phyloP scores from a whole-genome alignment of 495 filamentous ascomycete genomes.

The Aspergillus sclerotioniger region DNA sequence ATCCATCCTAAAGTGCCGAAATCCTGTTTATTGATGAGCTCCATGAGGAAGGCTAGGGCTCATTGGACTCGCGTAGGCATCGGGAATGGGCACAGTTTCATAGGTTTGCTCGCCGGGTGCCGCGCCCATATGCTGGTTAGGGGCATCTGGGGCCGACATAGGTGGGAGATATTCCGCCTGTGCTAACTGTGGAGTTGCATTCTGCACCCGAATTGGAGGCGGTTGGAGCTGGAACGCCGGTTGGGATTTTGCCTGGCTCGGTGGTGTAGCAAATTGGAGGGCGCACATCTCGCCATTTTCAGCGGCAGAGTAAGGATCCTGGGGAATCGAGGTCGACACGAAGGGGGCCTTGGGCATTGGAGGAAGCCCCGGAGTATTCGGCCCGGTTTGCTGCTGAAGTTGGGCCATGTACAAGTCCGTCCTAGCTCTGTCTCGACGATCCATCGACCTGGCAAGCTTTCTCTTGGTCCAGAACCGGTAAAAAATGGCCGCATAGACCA shows the following conservation, averaged over 20 bases:
- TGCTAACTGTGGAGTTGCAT: conserved; percentile 66
- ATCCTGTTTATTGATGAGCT: conserved; percentile 12
- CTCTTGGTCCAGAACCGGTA: conserved; percentile 96
- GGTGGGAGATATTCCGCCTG: conserved; percentile 57
- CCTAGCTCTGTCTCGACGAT: conserved; percentile 87
- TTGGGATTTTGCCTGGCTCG: conserved; percentile 44
- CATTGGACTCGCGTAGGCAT: conserved; percentile 48
- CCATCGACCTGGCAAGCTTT: conserved; percentile 92
- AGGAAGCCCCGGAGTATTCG: conserved; percentile 85
- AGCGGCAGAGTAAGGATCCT: conserved; percentile 52
- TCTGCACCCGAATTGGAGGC: conserved; percentile 72
- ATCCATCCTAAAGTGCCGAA: not conserved
- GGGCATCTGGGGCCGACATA: conserved; percentile 20
- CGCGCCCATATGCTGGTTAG: conserved; percentile 40
- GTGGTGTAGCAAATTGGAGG: conserved; percentile 48
- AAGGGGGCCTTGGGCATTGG: conserved; percentile 52
- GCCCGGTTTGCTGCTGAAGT: conserved; percentile 84
- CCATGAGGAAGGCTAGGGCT: conserved; percentile 32
- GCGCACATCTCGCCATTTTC: conserved; percentile 53
- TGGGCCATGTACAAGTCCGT: conserved; percentile 95
- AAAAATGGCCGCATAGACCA: conserved; percentile 90
- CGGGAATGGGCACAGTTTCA: conserved; percentile 52
- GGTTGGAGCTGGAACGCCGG: conserved; percentile 80
- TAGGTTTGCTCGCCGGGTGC: conserved; percentile 52
- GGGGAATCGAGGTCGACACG: conserved; percentile 28